Evolutionary conservation across 2,329 filamentous ascomycete genomes (phyloP), one percentile per base, ranked within the genome.

Genomic region (Tolypocladium ovalisporum): DNA sequence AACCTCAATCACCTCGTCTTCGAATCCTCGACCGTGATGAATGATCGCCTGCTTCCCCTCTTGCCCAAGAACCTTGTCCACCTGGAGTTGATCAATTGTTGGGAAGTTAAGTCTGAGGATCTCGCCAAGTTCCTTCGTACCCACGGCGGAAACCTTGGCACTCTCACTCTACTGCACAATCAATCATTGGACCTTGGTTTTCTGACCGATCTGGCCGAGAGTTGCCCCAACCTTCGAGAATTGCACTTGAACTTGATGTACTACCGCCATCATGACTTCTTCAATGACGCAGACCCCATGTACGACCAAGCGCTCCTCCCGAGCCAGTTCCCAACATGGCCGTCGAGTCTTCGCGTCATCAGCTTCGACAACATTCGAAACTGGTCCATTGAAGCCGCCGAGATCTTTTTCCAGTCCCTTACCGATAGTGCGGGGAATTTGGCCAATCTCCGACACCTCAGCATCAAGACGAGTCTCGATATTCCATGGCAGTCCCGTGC

Each of bases 401-500:
- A 89, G 63, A 84, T 83, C 58, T 89, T 97, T 64, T 88, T 97
- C 63, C 79, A 82, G 44, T 94, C 90, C 19, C 76, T 97, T 2
- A 80, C 93, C 27, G 80, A 91, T 58, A 84, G 82, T 54, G 90
- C 91, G 0, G 75, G 79, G 1, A 71, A 79, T 3, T 70, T 97
- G 27, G 82, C 79, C 0, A 75, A 84, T 58, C 79, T 97, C 29
- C 85, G 90, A 10, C 77, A 80, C 49, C 74, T 97, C 13, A 79
- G 82, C 1, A 81, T 97, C 62, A 89, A 87, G 65, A 86, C 87
- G 1, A 93, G 90, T 70, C 76, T 97, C 53, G 84, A 92, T 65
- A 81, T 85, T 52, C 85, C 88, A 13, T 96, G 91, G 89, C 86
- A 90, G 60, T 84, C 90, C 66, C 84, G 93, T 47, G 88, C 88